A percentile compares a stretch with the other conserved stretches of the same genome.
phyloP scores from a whole-genome alignment of 371 early-diverging fungal genomes.

The Fennellomyces sp. region DNA sequence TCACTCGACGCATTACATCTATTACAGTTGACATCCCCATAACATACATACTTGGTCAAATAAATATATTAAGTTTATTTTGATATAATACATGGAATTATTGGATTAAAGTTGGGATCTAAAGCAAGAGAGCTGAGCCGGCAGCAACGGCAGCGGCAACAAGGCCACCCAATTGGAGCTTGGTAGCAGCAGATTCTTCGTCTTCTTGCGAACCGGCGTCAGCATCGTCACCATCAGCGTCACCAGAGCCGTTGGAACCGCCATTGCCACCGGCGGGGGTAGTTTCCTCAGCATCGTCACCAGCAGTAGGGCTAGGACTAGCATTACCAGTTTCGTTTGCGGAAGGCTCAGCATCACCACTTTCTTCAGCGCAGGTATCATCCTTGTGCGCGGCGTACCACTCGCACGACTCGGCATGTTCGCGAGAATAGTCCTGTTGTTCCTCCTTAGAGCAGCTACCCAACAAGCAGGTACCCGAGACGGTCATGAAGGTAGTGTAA shows the following conservation, averaged over 20 bases:
- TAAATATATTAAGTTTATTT: not conserved
- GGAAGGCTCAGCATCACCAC: too few relatives aligned
- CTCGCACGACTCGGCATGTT: slow-evolving; percentile 18
- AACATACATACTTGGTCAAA: too few relatives aligned
- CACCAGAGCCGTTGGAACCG: not conserved
- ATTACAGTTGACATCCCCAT: too few relatives aligned
- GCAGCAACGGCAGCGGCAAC: not conserved
- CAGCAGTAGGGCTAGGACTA: too few relatives aligned
- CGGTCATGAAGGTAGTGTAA: slow-evolving; percentile 36
- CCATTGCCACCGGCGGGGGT: not conserved
- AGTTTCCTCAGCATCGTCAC: not conserved
- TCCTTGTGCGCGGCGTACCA: slow-evolving; percentile 33
- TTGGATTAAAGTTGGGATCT: not conserved
- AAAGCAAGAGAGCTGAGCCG: slow-evolving; percentile 9
- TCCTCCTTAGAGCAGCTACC: slow-evolving; percentile 27
- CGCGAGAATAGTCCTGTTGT: slow-evolving; percentile 23
- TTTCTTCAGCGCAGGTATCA: slow-evolving; percentile 15
- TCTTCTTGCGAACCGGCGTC: not conserved
- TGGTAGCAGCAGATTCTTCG: slow-evolving; percentile 1
- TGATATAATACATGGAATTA: not conserved
- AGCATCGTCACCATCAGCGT: not conserved
- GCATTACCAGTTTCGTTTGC: not conserved
- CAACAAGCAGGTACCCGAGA: slow-evolving; percentile 39
- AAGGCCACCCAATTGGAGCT: not conserved
- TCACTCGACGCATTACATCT: too few relatives aligned